phyloP scores from a whole-genome alignment of 2,329 filamentous ascomycete species.

The Biscogniauxia marginata region DNA sequence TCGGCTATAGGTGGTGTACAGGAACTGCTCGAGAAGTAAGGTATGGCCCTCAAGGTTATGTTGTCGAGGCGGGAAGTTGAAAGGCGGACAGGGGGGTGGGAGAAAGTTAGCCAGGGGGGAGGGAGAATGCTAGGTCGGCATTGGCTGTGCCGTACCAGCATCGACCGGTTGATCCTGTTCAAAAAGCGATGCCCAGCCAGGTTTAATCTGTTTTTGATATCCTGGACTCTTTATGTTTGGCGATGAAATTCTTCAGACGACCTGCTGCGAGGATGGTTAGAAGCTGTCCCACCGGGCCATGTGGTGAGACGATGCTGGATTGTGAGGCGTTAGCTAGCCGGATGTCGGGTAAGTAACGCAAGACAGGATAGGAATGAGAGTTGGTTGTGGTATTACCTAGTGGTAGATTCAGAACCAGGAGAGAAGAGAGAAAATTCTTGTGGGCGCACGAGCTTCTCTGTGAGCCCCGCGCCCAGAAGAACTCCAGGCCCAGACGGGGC shows the following conservation, averaged over 20 bases:
- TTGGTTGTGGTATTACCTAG: not conserved
- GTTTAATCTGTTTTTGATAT: not conserved
- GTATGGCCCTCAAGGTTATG: not conserved
- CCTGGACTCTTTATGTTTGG: not conserved
- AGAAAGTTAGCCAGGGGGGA: not conserved
- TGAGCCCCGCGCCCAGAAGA: not conserved
- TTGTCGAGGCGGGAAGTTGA: not conserved
- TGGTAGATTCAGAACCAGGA: not conserved
- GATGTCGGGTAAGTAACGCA: not conserved
- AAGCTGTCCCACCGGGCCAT: conserved; percentile 1
- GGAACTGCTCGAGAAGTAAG: not conserved
- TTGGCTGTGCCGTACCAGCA: not conserved
- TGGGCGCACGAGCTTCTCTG: not conserved
- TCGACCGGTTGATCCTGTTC: not conserved
- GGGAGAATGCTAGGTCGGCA: not conserved
- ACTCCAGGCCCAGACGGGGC: not conserved
- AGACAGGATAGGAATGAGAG: not conserved
- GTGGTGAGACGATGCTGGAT: not conserved
- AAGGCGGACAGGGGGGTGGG: not conserved
- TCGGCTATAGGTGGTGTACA: not conserved
- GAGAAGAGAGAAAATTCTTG: not conserved
- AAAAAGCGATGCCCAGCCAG: not conserved
- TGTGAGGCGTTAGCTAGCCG: not conserved
- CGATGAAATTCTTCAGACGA: not conserved
- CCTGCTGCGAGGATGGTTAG: not conserved